phyloP scores from a whole-genome alignment of 2,329 filamentous ascomycete genomes.

The Stemphylium vesicarium region DNA sequence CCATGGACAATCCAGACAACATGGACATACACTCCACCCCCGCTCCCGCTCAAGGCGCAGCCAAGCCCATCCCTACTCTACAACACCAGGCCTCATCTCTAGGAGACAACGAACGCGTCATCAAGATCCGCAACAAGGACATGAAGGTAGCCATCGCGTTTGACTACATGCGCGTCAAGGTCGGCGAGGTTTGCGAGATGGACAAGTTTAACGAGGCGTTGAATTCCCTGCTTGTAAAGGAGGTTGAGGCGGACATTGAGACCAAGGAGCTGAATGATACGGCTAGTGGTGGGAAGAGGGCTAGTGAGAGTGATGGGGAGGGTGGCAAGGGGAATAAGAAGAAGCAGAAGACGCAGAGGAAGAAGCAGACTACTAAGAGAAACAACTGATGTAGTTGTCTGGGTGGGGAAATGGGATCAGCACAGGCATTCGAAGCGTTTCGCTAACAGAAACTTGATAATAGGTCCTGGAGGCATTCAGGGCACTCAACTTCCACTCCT shows the following conservation, averaged over 20 bases:
- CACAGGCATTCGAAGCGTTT: no score
- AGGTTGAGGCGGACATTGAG: conserved; percentile 29
- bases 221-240: conserved; percentile 59
- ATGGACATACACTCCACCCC: conserved; percentile 28
- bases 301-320: conserved; percentile 35
- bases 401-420: neutral
- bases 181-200: conserved; percentile 73
- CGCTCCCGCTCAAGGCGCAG: conserved; percentile 2
- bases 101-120: conserved; percentile 35
- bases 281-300: conserved; percentile 40
- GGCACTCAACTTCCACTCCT: no score
- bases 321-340: conserved; percentile 29
- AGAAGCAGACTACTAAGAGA: conserved; percentile 36
- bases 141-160: conserved; percentile 76
- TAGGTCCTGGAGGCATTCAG: no score
- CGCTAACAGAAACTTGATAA: no score
- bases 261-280: conserved; percentile 22
- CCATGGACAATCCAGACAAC: conserved; percentile 25
- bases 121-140: conserved; percentile 53
- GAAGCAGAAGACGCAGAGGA: conserved; percentile 32
- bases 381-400: conserved; percentile 28
- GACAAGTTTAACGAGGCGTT: conserved; percentile 68
- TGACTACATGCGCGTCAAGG: conserved; percentile 76
- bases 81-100: conserved; percentile 15
- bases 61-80: conserved; percentile 15